A percentile compares a stretch with the other conserved stretches of the same genome.
phyloP scores from a whole-genome alignment of 768 basidiomycete species.

The Clathrus columnatus region DNA sequence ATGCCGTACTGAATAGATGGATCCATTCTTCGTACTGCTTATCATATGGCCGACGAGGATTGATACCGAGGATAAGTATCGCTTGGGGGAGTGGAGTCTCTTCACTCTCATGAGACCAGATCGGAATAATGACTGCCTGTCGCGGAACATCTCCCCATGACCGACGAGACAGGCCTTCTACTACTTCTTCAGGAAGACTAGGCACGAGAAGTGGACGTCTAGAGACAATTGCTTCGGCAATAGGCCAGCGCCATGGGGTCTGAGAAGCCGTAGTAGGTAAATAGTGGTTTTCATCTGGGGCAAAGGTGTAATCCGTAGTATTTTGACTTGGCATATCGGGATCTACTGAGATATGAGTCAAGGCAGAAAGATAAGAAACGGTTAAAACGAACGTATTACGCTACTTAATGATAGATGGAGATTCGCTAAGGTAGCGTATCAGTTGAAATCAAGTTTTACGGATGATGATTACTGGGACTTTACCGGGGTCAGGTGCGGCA shows the following conservation, averaged over 20 bases:
- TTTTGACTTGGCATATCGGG: neutral
- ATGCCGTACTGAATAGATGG: conserved; percentile 14
- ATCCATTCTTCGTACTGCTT: conserved; percentile 17
- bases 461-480: neutral
- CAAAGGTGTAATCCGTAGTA: too few relatives aligned
- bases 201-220: conserved; percentile 11
- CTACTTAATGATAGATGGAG: neutral
- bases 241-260: conserved; percentile 6
- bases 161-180: conserved; percentile 10
- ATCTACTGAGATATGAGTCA: too few relatives aligned
- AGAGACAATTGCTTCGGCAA: conserved; percentile 6
- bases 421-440: too few relatives aligned
- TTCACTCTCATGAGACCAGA: conserved; percentile 13
- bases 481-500: too few relatives aligned
- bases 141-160: conserved; percentile 17
- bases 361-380: too few relatives aligned
- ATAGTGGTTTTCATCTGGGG: neutral
- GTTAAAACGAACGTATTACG: neutral
- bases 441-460: too few relatives aligned
- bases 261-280: neutral
- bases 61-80: conserved; percentile 20
- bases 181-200: conserved; percentile 11
- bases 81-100: conserved; percentile 13
- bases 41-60: conserved; percentile 20
- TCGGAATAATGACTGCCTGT: conserved; percentile 18